Base-by-base conservation (phyloP, 2,329 filamentous ascomycete genomes). In the Ascochyta lentis region DNA sequence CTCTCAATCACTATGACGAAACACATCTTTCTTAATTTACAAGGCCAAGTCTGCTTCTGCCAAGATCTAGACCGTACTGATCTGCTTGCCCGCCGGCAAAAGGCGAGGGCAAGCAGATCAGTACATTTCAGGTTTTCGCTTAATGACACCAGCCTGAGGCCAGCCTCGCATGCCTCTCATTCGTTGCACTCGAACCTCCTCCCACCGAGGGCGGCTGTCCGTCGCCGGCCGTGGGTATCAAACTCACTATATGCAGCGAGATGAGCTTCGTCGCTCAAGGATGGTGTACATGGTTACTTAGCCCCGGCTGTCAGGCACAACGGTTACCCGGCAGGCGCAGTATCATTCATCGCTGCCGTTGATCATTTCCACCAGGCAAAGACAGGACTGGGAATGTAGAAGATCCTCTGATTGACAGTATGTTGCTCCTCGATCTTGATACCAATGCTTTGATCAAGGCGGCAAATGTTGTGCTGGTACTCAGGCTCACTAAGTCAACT, bases 11-110 rank as follows among this genome's bases (percentile, higher is more conserved):
- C 39, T 7, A 23, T 24, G 23, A 41, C 39, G 27, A 8, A 19
- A 37, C 33, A 15, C 5, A 26, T 19, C 42, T 35, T 6, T 42
- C 13, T 34, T 22, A 2, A 16, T 41, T 23, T n/a, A 15, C 16
- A 42, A 15, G n/a, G n/a, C 23, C 22, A 19, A 47, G 16, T 35
- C 24, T 15, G 16, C 29, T 29, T 41, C 29, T 46, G 29, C 40
- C 15, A 42, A 13, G 43, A 26, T 47, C 47, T 47, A 50, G 47
- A 56, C 37, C 31, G 26, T 16, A 13, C n/a, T 31, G 29, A 40
- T 45, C 16, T 31, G 24, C 26, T n/a, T 46, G 13, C 47, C 35
- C 35, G 19, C 22, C 16, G 23, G 24, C 22, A 12, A 26, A 42
- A 16, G 9, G 38, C 19, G 22, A 31, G 31, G 38, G 33, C 41